Percentiles rank a stretch among this genome's conserved stretches.
Evolutionary conservation across 2,329 filamentous ascomycete genomes (phyloP).

Genomic region (Thielaviopsis musarum): DNA sequence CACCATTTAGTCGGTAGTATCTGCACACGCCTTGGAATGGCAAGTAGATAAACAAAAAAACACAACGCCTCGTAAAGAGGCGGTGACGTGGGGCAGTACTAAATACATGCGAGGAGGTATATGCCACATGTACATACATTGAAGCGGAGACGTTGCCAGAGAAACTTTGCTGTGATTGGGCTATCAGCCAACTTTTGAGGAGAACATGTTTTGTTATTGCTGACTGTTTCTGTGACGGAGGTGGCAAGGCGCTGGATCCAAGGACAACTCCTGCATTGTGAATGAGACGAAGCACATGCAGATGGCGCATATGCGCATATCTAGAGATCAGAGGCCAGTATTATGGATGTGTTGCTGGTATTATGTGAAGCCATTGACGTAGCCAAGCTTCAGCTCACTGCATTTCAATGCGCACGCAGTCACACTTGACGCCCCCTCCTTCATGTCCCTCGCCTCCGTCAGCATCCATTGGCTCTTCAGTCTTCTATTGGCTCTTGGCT

Average conservation of each 20-base stretch:
- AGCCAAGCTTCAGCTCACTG: too few species aligned
- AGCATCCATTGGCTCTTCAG: background rate
- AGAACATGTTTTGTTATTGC: background rate
- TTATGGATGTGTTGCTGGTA: too few species aligned
- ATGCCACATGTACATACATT: background rate
- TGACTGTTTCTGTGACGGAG: background rate
- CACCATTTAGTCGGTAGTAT: too few species aligned
- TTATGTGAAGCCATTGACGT: too few species aligned
- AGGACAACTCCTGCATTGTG: too few species aligned
- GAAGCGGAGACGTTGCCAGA: background rate
- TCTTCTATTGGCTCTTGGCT: slow-evolving; percentile 1
- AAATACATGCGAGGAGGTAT: background rate
- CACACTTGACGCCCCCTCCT: too few species aligned
- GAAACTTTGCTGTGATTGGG: background rate
- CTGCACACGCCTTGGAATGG: too few species aligned
- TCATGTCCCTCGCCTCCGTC: too few species aligned
- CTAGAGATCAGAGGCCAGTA: background rate
- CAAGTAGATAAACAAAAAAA: too few species aligned
- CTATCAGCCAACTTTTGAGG: background rate
- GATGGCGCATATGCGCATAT: background rate
- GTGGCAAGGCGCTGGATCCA: background rate
- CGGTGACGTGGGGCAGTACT: background rate
- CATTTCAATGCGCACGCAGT: too few species aligned
- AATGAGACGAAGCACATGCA: background rate
- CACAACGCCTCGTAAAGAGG: background rate